A percentile compares a stretch with the other conserved stretches of the same genome.
Conservation (phyloP, 495 filamentous ascomycete species). For the Jackrogersella minutella region DNA sequence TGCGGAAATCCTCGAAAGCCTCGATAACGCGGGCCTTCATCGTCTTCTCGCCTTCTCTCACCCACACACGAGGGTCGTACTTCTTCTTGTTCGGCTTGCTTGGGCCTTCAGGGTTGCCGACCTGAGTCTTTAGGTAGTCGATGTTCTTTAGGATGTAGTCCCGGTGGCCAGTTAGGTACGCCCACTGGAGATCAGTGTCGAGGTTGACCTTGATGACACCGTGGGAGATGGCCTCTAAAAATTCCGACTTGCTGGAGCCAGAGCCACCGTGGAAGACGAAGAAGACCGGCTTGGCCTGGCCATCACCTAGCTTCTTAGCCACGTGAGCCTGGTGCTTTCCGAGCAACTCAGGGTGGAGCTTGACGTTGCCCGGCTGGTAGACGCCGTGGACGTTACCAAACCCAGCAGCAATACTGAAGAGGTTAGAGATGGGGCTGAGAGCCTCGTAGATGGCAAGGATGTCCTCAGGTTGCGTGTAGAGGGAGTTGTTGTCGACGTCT, state of each 20-base stretch:
- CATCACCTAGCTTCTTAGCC: conserved; percentile 67
- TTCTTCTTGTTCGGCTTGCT: conserved; percentile 99
- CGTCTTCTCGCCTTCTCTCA: conserved; percentile 96
- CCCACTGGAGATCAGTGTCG: conserved; percentile 88
- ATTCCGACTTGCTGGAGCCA: conserved; percentile 89
- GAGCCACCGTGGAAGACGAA: conserved; percentile 99
- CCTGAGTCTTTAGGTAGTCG: conserved; percentile 84
- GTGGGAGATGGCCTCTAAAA: conserved; percentile 81
- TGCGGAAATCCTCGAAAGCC: conserved; percentile 91
- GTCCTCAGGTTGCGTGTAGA: conserved; percentile 98
- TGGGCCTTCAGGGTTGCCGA: conserved; percentile 94
- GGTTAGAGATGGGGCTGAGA: conserved; percentile 80
- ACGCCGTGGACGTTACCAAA: conserved; percentile 99
- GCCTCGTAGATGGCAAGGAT: conserved; percentile 88
- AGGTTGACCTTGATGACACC: conserved; percentile 99
- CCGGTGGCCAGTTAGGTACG: conserved; percentile 88
- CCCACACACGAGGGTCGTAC: conserved; percentile 84
- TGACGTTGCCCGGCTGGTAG: conserved; percentile 98
- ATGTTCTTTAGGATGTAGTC: conserved; percentile 95
- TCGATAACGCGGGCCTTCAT: conserved; percentile 84
- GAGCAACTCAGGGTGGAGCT: conserved; percentile 92
- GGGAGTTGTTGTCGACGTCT: conserved; percentile 89
- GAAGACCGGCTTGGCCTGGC: conserved; percentile 88
- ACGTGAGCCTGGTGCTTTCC: conserved; percentile 93
- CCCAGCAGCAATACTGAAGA: conserved; percentile 97